Conservation (phyloP, 352 stramenopile genomes). For the Aphanomyces stellatus region DNA sequence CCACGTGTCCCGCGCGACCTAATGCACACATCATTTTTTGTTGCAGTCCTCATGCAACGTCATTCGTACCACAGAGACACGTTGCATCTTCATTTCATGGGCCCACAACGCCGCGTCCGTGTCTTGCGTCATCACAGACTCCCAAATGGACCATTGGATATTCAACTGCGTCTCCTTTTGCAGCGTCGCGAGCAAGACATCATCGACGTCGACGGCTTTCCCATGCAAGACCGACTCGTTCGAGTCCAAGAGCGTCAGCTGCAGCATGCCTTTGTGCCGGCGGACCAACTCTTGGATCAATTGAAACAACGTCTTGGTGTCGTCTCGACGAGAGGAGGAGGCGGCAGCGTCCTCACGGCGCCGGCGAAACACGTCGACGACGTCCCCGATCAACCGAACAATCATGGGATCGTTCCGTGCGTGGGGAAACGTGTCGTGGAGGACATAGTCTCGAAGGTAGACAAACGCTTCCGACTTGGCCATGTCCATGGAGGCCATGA, state of each 20-base stretch:
- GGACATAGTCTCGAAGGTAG: neutral
- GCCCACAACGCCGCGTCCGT: neutral
- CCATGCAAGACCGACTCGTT: neutral
- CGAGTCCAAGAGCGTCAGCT: conserved; percentile 3
- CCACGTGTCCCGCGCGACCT: neutral
- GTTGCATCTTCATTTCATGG: neutral
- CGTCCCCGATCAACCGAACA: neutral
- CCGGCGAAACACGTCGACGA: neutral
- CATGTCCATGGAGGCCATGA: neutral
- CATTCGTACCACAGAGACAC: neutral
- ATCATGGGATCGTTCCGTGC: neutral
- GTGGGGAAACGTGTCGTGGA: conserved; percentile 11
- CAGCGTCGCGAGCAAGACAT: neutral
- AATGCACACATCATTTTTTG: neutral
- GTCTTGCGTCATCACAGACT: neutral
- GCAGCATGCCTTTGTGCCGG: conserved; percentile 2
- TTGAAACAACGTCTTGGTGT: neutral
- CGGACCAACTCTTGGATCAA: neutral
- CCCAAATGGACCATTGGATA: conserved; percentile 1
- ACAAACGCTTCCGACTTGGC: neutral
- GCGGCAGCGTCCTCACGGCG: neutral
- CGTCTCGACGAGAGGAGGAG: too few species aligned
- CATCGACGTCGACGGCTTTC: neutral
- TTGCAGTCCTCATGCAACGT: neutral
- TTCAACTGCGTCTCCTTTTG: neutral